These are phyloP conservation scores for Erodium maritimum DNA, from an alignment of 345 rosid species.

Conservation along the genomic window DNA sequence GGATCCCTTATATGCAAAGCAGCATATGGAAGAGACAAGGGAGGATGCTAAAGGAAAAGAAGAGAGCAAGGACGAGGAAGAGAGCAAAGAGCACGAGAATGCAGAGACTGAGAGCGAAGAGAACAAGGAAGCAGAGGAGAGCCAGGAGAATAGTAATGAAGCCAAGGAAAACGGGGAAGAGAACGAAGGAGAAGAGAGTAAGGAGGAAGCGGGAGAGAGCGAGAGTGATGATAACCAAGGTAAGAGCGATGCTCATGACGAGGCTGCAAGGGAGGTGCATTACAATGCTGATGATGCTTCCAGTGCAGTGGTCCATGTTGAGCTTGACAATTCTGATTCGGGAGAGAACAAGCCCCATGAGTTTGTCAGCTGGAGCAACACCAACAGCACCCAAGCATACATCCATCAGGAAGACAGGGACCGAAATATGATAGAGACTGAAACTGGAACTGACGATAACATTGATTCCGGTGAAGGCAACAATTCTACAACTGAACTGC, in stretches of 20 bases:
- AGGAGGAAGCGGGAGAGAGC: constrained; percentile 4
- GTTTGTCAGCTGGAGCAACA: constrained; percentile 11
- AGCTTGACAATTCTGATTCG: no score
- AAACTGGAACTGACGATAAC: no score
- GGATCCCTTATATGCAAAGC: neutral
- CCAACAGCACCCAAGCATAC: constrained; percentile 14
- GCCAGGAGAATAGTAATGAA: constrained; percentile 2
- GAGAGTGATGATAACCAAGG: constrained; percentile 9
- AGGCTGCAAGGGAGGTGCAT: constrained; percentile 62
- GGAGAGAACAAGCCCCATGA: no score
- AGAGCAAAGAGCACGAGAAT: constrained; percentile 5
- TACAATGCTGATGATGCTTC: constrained; percentile 81
- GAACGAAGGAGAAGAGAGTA: neutral
- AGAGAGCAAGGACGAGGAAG: constrained; percentile 10
- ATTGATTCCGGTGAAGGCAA: constrained; percentile 8
- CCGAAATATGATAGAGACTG: constrained; percentile 15
- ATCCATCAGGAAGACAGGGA: constrained; percentile 24
- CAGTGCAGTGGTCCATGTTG: constrained; percentile 55
- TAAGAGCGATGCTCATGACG: constrained; percentile 28
- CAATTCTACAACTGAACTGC: constrained; percentile 5
- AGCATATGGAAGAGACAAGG: no score
- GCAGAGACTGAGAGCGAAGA: constrained; percentile 6
- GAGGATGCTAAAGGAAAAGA: constrained; percentile 5
- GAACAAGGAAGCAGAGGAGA: constrained; percentile 2
- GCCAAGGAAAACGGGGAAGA: neutral